Conservation (phyloP, 2,329 filamentous ascomycete species). For the Penicillium sp. region DNA sequence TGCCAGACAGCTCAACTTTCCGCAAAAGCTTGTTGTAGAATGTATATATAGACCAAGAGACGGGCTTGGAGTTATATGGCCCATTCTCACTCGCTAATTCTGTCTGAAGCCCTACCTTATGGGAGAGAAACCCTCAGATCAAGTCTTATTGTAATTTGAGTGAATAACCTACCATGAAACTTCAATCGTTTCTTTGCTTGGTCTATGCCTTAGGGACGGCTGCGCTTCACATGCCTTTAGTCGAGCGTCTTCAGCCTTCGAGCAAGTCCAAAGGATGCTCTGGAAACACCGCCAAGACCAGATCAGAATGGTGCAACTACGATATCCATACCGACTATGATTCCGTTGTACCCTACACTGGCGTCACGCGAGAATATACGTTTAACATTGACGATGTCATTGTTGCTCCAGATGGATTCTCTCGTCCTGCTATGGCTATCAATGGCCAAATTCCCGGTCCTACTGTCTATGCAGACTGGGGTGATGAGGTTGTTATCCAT, state of each 20-base stretch:
- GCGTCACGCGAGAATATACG: slow-evolving; percentile 30
- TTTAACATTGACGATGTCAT: slow-evolving; percentile 23
- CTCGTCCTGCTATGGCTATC: slow-evolving; percentile 26
- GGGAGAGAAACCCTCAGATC: no score
- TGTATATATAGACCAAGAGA: no score
- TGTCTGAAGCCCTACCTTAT: no score
- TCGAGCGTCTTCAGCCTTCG: not conserved
- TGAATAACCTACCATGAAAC: no score
- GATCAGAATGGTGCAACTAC: slow-evolving; percentile 15
- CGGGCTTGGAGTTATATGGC: no score
- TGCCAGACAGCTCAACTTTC: no score
- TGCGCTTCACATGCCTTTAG: not conserved
- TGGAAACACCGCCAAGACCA: slow-evolving; percentile 11
- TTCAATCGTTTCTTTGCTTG: no score
- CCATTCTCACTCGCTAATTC: no score
- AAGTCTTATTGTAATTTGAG: no score
- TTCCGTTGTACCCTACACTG: slow-evolving; percentile 16
- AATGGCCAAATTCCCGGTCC: slow-evolving; percentile 38
- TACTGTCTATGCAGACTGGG: slow-evolving; percentile 37
- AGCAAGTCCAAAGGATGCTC: not conserved
- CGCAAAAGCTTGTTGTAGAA: no score
- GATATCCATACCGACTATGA: slow-evolving; percentile 16
- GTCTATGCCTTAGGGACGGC: no score
- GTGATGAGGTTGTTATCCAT: slow-evolving; percentile 31
- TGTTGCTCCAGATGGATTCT: slow-evolving; percentile 32